Evolutionary conservation across 306 rosid genomes (phyloP).

Genomic region (cucumber (Cucumis sativus)): DNA sequence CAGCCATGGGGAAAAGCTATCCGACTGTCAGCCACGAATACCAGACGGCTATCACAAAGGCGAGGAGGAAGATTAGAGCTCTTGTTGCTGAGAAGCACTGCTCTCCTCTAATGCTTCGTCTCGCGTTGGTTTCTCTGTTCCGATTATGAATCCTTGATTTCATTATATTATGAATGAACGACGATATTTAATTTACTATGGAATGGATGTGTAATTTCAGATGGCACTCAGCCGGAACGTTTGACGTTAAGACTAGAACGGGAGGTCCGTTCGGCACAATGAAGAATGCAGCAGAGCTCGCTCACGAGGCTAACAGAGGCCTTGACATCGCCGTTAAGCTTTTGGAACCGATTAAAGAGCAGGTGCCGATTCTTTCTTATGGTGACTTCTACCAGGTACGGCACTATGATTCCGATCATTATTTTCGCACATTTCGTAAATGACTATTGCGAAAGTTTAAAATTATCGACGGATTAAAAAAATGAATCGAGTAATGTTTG

Average conservation of each 20-base stretch:
- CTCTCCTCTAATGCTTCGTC: constrained; percentile 49
- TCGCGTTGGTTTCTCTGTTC: constrained; percentile 26
- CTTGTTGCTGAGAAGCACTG: constrained; percentile 45
- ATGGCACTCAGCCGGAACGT: constrained; percentile 67
- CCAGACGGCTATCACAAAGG: constrained; percentile 34
- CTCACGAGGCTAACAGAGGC: constrained; percentile 48
- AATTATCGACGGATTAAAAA: neutral
- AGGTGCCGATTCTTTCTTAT: constrained; percentile 34
- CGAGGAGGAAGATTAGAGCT: constrained; percentile 50
- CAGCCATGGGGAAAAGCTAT: constrained; percentile 36
- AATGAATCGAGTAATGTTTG: neutral
- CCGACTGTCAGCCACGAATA: constrained; percentile 40
- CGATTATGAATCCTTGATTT: neutral
- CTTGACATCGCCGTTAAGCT: constrained; percentile 43
- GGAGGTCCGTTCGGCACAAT: constrained; percentile 57
- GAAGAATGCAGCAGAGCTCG: constrained; percentile 36
- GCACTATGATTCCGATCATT: neutral
- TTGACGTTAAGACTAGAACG: constrained; percentile 29
- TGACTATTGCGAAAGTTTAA: no score
- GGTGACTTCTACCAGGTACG: constrained; percentile 49
- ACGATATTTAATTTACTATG: neutral
- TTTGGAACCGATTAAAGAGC: constrained; percentile 40
- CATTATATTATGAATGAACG: neutral
- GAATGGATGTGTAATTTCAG: constrained; percentile 12
- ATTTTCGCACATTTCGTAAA: neutral